These are phyloP conservation scores for Nothophytophthora sp. DNA, from an alignment of 352 stramenopile genomes.

Conservation along the genomic window DNA sequence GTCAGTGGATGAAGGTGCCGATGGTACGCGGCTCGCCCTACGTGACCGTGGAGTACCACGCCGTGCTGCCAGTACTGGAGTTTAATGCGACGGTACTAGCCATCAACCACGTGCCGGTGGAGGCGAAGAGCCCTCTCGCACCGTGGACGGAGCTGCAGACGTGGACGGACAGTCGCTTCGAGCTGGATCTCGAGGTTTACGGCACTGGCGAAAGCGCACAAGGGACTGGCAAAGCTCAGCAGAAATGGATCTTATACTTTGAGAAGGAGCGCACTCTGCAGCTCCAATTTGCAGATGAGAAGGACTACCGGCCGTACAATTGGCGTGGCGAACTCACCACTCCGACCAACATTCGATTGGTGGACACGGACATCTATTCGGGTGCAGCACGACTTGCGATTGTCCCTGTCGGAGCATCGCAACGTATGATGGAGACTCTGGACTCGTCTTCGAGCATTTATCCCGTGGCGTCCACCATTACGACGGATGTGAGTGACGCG, in stretches of 20 bases:
- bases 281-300: constrained; percentile 67
- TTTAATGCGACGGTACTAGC: constrained; percentile 60
- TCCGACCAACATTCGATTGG: constrained; percentile 69
- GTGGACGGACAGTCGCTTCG: constrained; percentile 64
- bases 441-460: constrained; percentile 62
- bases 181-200: constrained; percentile 71
- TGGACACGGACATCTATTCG: constrained; percentile 67
- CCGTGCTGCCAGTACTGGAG: constrained; percentile 68
- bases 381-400: constrained; percentile 60
- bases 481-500: constrained; percentile 29
- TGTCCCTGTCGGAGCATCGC: constrained; percentile 37
- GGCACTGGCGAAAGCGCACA: constrained; percentile 32
- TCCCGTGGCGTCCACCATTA: constrained; percentile 42
- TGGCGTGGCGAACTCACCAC: constrained; percentile 62
- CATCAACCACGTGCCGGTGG: constrained; percentile 53
- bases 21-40: constrained; percentile 78
- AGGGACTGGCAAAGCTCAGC: constrained; percentile 19
- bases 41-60: constrained; percentile 79
- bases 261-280: constrained; percentile 58
- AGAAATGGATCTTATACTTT: constrained; percentile 84
- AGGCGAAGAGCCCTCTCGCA: constrained; percentile 21
- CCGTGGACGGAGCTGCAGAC: constrained; percentile 31
- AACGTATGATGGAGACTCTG: constrained; percentile 26
- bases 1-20: constrained; percentile 50
- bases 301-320: constrained; percentile 70